Percentiles rank a stretch among this genome's conserved stretches.
Conservation (phyloP, 805 yeast genomes). For the Saccharomycopsis guyanensis region DNA sequence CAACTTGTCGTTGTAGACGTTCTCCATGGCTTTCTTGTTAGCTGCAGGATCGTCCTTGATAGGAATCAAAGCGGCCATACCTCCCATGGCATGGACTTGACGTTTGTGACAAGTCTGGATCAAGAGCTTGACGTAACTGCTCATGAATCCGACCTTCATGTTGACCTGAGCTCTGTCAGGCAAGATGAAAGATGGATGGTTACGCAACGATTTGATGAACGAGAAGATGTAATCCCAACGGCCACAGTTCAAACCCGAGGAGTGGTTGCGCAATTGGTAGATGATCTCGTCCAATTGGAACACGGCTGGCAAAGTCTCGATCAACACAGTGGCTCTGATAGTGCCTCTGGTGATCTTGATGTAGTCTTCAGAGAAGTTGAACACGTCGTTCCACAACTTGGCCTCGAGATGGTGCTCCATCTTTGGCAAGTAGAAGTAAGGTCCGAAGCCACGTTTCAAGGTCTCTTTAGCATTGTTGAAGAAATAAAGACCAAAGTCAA, state of each 20-base stretch:
- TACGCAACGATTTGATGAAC: constrained; percentile 57
- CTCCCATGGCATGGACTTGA: constrained; percentile 72
- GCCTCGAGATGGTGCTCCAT: constrained; percentile 75
- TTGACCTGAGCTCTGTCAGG: constrained; percentile 68
- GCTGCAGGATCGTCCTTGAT: constrained; percentile 56
- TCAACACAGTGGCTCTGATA: constrained; percentile 62
- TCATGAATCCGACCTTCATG: constrained; percentile 64
- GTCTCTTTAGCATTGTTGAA: constrained; percentile 60
- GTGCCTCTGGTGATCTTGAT: constrained; percentile 59
- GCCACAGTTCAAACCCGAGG: constrained; percentile 69
- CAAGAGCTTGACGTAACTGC: constrained; percentile 54
- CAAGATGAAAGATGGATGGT: constrained; percentile 51
- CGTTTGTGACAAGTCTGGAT: constrained; percentile 65
- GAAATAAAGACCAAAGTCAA: constrained; percentile 65
- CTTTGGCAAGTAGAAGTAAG: constrained; percentile 68
- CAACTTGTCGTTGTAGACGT: constrained; percentile 59
- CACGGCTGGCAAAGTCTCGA: constrained; percentile 66
- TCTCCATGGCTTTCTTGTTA: constrained; percentile 57
- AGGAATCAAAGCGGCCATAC: constrained; percentile 75
- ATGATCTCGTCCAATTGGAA: constrained; percentile 76
- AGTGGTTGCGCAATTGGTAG: constrained; percentile 63
- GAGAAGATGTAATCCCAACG: constrained; percentile 74
- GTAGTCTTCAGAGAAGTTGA: constrained; percentile 58
- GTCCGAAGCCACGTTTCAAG: constrained; percentile 52
- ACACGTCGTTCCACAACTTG: constrained; percentile 66